Evolutionary conservation across 2,329 filamentous ascomycete species (phyloP), one percentile per base, ranked within the genome.

Genomic region (Hypoxylon sp.): DNA sequence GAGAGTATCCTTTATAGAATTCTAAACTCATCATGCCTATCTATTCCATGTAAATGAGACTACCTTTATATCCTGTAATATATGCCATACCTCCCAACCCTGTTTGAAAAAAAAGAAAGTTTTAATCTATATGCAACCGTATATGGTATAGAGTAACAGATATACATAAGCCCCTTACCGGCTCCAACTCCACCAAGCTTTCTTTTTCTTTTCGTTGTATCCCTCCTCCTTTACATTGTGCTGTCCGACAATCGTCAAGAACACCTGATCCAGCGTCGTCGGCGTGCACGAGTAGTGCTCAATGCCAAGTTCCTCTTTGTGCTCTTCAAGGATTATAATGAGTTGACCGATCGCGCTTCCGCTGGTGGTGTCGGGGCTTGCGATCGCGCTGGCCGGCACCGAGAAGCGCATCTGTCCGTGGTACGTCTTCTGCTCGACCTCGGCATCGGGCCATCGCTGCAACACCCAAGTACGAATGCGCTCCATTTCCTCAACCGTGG

Each of bases 391-490:
- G 4, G 77, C 80, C 7, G 87, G 85, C 1, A 95, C 82, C 9
- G 84, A 88, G 71, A 96, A 96, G n/a, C 91, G 81, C 63, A 96
- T 77, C 69, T 96, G 91, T 0, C 92, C 91, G 66, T 96, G 90
- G 71, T 88, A 95, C 30, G 82, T 88, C 70, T 88, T 86, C 32
- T 82, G 78, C 68, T 90, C 91, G 20, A 94, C 77, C 9, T 79
- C 76, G 0, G 89, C 90, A 1, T 79, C 80, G 0, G 83, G 79
- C 36, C 95, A 85, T 2, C 73, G 78, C 0, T 64, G 57, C 7
- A 68, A 51, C 7, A 96, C 81, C 89, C 91, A 96, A 0, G 67
- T 47, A 31, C 83, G 80, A 19, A 95, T 81, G 4, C 67, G 66
- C 2, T 78, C 72, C 78, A 92, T 93, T 60, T 92, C 89, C 15